Percentiles rank a stretch among this genome's conserved stretches.
phyloP scores from a whole-genome alignment of 1,284 basidiomycete genomes.

The Peniophora sp. region DNA sequence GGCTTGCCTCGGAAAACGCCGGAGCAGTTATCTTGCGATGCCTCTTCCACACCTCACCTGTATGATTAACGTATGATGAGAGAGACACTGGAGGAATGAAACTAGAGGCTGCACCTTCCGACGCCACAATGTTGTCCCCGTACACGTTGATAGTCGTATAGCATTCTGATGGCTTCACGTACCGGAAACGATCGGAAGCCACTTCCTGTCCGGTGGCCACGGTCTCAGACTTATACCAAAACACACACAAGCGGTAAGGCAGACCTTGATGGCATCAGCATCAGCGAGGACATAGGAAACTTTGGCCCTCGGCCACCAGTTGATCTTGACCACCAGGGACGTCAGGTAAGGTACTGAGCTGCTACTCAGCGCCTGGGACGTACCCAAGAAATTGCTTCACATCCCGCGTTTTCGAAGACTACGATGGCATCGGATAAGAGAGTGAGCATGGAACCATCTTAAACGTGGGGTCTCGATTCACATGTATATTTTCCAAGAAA shows the following conservation, averaged over 20 bases:
- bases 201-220: background rate
- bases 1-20: slow-evolving; percentile 33
- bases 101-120: slow-evolving; percentile 46
- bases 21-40: slow-evolving; percentile 41
- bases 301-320: background rate
- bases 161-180: slow-evolving; percentile 24
- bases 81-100: too few species aligned
- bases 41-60: slow-evolving; percentile 52
- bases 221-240: background rate
- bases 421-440: too few species aligned
- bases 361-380: too few species aligned
- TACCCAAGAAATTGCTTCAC: background rate
- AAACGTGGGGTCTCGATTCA: too few species aligned
- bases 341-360: background rate
- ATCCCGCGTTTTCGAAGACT: background rate
- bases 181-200: slow-evolving; percentile 9
- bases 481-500: too few species aligned
- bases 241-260: background rate
- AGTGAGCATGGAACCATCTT: too few species aligned
- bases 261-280: slow-evolving; percentile 7
- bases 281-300: slow-evolving; percentile 4
- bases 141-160: slow-evolving; percentile 28
- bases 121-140: slow-evolving; percentile 49
- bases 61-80: too few species aligned
- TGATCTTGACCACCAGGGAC: background rate